Conservation (phyloP, 495 filamentous ascomycete genomes). For the Aspergillus kassunensis region DNA sequence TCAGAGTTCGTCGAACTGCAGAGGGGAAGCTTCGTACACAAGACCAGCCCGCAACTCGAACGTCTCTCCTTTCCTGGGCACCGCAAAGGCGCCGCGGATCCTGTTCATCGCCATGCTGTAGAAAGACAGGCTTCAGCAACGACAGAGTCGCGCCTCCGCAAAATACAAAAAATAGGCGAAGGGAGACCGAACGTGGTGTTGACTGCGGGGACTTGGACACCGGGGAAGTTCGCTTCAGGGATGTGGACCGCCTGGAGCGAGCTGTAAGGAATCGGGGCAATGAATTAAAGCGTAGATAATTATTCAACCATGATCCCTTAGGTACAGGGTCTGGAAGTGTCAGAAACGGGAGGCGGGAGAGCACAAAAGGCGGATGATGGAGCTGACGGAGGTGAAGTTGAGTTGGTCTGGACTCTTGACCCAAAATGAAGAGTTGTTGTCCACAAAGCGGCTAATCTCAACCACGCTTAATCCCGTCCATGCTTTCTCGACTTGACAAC, state of each 20-base stretch:
- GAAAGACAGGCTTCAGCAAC: constrained; percentile 39
- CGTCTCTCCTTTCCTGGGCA: constrained; percentile 94
- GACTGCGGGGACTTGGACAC: constrained; percentile 30
- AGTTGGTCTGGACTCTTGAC: no score
- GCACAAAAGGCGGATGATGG: constrained; percentile 17
- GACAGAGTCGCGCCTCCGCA: constrained; percentile 48
- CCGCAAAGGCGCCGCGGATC: constrained; percentile 88
- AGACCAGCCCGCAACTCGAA: constrained; percentile 95
- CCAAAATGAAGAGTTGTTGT: constrained; percentile 21
- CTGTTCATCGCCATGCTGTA: constrained; percentile 85
- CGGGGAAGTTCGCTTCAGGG: constrained; percentile 31
- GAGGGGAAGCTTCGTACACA: constrained; percentile 53
- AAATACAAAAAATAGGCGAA: constrained; percentile 16
- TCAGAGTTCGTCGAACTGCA: neutral
- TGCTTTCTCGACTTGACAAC: neutral
- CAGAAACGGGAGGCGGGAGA: constrained; percentile 2
- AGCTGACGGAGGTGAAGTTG: constrained; percentile 14
- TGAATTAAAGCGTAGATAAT: constrained; percentile 12
- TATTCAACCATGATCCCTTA: constrained; percentile 2
- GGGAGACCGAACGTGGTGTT: constrained; percentile 10
- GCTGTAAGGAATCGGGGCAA: constrained; percentile 16
- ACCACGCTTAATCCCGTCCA: constrained; percentile 2
- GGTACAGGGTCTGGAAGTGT: neutral
- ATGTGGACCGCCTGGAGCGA: constrained; percentile 8
- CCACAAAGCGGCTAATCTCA: constrained; percentile 35